Evolutionary conservation across 768 basidiomycete genomes (phyloP), one percentile per base, ranked within the genome.

Genomic region (Mycena galericulata): DNA sequence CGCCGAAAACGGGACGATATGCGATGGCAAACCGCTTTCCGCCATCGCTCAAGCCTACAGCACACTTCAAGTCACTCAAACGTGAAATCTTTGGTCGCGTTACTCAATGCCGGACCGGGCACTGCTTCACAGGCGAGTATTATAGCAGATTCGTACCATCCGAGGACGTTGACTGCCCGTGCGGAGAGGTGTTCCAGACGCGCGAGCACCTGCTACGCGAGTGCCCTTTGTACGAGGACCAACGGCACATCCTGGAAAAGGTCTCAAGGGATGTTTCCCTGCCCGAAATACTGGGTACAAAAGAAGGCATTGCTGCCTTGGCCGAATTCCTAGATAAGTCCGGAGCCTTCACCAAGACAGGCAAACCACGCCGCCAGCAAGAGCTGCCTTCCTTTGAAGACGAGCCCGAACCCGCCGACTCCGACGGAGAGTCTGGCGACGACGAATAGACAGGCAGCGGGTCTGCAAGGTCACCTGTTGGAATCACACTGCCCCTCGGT

Each of bases 271-370:
- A 58, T 20, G 17, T 72, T 9, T 55, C 49, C 47, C 32, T 75
- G 10, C 46, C 67, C 18, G 67, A 70, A n/a, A 71, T 77, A 15
- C 62, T 78, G 17, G 74, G 76, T 18, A 73, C 68, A 9, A 34
- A 20, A 22, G 24, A 72, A 18, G 76, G 76, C 34, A 36, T 36
- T 14, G 34, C 6, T 7, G 34, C 34, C 34, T 36, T 36, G 34
- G 34, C 34, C 34, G 26, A 69, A 15, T 75, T 76, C 64, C 17
- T 77, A 12, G 14, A 57, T 12, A 22, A 32, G 10, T 67, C 73
- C 4, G 71, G 71, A 6, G 73, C 75, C 0, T 74, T 74, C 64
- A 70, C 70, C 8, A n/a, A 62, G 36, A 62, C 67, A 1, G 69
- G 66, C n/a, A 22, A n/a, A 29, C 55, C 22, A 29, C 55, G 55